Base-by-base conservation (phyloP, 768 basidiomycete species). In the Termitomyces sp. region DNA sequence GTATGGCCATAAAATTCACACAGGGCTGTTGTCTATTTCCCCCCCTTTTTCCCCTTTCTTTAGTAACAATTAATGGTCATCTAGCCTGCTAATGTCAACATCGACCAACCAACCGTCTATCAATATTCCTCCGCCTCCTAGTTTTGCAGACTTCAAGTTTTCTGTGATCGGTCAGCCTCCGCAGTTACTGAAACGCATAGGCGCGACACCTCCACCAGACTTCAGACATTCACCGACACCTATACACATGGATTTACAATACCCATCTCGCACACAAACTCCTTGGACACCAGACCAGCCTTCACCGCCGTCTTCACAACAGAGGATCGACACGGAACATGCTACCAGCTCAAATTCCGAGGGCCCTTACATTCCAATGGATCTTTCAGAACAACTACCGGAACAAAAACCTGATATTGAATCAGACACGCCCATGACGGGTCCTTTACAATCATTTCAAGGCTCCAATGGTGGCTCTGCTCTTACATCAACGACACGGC, bases 131-230 rank as follows among this genome's bases (percentile, higher is more conserved):
- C 6, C 41, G 2, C 45, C 58, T 43, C 58, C 58, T 17, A 52
- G 50, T 32, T 59, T 59, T 26, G 14, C 54, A 8, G 51, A 59
- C 35, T 55, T 59, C 46, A 55, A 55, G 24, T 59, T 59, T 26
- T 19, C 44, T 5, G 41, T 55, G 11, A 59, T 59, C 24, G 58
- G 58, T 15, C 58, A 59, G 42, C 53, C 38, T 34, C 51, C 58
- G 9, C 50, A 51, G 37, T 22, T 59, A 17, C 42, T 59, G 32
- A 59, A 47, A 26, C 58, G 58, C 34, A 40, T 59, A 15, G 38
- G 35, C 1, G 34, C 50, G 19, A 46, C 28, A 19, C 40, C 57
- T n/a, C 37, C 45, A 22, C 28, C 51, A 30, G 51, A 59, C 26
- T 59, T 48, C 44, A 35, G 41, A 26, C 45, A 38, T 24, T 52